phyloP scores from a whole-genome alignment of 2,329 filamentous ascomycete genomes.

The Fusarium proliferatum region DNA sequence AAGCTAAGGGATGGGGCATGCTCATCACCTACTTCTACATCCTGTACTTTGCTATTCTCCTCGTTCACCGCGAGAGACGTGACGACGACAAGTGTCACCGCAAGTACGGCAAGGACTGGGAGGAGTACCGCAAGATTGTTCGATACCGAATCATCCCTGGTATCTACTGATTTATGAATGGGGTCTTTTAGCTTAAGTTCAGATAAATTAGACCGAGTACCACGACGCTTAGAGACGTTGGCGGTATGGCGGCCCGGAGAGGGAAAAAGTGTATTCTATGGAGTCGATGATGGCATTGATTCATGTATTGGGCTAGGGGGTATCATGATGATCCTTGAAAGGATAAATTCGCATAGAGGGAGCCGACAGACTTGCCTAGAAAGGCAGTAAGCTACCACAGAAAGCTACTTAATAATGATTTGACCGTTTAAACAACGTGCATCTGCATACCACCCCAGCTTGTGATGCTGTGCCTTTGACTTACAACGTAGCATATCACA shows the following conservation, averaged over 20 bases:
- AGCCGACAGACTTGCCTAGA: constrained; percentile 26
- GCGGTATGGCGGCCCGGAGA: not conserved
- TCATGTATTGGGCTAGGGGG: not conserved
- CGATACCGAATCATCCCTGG: constrained; percentile 85
- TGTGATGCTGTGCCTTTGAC: not conserved
- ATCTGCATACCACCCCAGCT: constrained; percentile 25
- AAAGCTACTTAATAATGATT: constrained; percentile 5
- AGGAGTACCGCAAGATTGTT: constrained; percentile 85
- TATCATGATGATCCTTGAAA: not conserved
- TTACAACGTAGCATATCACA: not conserved
- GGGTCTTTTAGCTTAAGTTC: not conserved
- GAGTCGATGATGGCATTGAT: constrained; percentile 15
- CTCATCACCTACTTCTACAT: constrained; percentile 95
- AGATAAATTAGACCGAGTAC: not conserved
- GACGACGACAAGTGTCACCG: constrained; percentile 91
- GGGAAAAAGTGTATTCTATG: constrained; percentile 3
- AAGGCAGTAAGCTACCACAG: constrained; percentile 22
- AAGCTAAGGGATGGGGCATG: constrained; percentile 84
- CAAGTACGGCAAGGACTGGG: constrained; percentile 96
- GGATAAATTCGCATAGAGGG: not conserved
- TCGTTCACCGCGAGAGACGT: constrained; percentile 86
- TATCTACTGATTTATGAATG: constrained; percentile 70
- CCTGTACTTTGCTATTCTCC: constrained; percentile 86
- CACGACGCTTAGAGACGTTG: not conserved
- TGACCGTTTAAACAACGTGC: constrained; percentile 14